Percentiles rank a stretch among this genome's conserved stretches.
Evolutionary conservation across 306 rosid species (phyloP).

Genomic region (Sicyos baderoa): DNA sequence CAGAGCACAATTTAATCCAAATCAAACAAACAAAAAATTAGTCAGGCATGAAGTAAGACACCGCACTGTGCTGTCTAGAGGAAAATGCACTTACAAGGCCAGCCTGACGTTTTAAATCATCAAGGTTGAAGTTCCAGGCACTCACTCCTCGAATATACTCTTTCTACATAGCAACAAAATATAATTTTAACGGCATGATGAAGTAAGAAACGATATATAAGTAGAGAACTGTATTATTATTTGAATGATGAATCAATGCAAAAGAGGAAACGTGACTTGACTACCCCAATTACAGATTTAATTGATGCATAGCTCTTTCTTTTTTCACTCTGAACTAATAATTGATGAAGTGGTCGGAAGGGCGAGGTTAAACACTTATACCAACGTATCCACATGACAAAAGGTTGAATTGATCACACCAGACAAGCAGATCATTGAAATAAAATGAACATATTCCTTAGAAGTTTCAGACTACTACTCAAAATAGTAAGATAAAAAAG

Average conservation of each 20-base stretch:
- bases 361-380: slow-evolving; percentile 3
- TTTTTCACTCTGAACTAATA: background rate
- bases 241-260: background rate
- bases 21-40: background rate
- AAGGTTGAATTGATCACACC: background rate
- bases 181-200: slow-evolving; percentile 5
- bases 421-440: background rate
- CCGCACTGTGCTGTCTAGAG: background rate
- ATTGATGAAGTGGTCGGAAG: background rate
- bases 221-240: background rate
- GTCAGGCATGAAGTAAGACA: background rate
- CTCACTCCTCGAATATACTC: slow-evolving; percentile 94
- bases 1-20: background rate
- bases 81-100: slow-evolving; percentile 62
- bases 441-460: background rate
- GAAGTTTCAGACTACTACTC: background rate
- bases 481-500: background rate
- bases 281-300: background rate
- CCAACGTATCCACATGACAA: background rate
- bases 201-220: background rate
- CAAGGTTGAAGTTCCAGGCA: slow-evolving; percentile 97
- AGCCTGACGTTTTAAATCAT: slow-evolving; percentile 86
- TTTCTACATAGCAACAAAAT: slow-evolving; percentile 46
- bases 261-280: slow-evolving; percentile 1
- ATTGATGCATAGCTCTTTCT: background rate